Conservation (phyloP, 768 basidiomycete genomes). For the Rhizopogon sp. region DNA sequence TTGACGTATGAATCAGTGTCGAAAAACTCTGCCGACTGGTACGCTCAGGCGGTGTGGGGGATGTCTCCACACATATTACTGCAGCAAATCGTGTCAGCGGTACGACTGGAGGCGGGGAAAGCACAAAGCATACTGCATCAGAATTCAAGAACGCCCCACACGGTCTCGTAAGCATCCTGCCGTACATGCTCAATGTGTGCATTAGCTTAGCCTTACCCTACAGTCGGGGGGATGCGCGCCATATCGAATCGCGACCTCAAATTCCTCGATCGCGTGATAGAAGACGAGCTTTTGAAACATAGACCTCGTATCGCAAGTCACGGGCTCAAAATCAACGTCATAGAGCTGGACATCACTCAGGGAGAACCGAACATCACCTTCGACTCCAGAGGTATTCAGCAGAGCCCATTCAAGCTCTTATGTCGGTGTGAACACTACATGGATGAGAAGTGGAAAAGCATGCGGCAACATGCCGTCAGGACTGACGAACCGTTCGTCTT, state of each 20-base stretch:
- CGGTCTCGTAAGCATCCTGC: slow-evolving; percentile 11
- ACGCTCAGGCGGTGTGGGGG: slow-evolving; percentile 22
- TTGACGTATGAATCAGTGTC: slow-evolving; percentile 11
- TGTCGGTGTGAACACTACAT: slow-evolving; percentile 20
- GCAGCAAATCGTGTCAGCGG: slow-evolving; percentile 20
- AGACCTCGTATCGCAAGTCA: slow-evolving; percentile 5
- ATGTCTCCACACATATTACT: slow-evolving; percentile 26
- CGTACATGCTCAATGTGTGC: background rate
- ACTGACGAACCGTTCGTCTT: slow-evolving; percentile 13
- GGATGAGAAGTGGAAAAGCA: slow-evolving; percentile 19
- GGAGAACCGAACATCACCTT: slow-evolving; percentile 10
- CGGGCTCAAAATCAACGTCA: slow-evolving; percentile 15
- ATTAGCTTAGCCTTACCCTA: background rate
- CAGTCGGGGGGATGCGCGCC: slow-evolving; percentile 19
- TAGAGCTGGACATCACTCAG: slow-evolving; percentile 20
- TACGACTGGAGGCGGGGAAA: slow-evolving; percentile 22
- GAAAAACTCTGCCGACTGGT: slow-evolving; percentile 11
- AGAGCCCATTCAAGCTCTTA: slow-evolving; percentile 20
- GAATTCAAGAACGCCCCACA: slow-evolving; percentile 14
- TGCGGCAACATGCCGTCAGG: slow-evolving; percentile 12
- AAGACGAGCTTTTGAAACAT: slow-evolving; percentile 20
- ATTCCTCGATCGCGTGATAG: slow-evolving; percentile 22
- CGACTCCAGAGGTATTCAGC: slow-evolving; percentile 14
- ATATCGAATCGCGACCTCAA: slow-evolving; percentile 20
- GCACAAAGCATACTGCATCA: slow-evolving; percentile 21